Percentiles rank a stretch among this genome's conserved stretches.
phyloP scores from a whole-genome alignment of 2,329 filamentous ascomycete genomes.

The Pseudocercospora eumusae region DNA sequence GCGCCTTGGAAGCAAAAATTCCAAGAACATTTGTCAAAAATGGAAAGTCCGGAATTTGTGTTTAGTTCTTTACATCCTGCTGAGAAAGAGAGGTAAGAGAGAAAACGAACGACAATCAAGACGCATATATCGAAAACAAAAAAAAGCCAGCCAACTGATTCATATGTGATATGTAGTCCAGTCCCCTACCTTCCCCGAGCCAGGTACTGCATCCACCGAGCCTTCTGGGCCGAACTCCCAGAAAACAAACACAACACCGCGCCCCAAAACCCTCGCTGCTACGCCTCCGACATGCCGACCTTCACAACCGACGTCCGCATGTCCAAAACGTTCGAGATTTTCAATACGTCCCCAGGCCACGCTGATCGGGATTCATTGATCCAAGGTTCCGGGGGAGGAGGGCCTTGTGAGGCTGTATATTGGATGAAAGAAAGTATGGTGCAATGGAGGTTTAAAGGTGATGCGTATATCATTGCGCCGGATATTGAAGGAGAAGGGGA shows the following conservation, averaged over 20 bases:
- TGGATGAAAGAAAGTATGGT: constrained; percentile 69
- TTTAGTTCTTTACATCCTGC: constrained; percentile 53
- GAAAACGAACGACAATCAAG: too few relatives aligned
- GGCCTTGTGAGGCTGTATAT: constrained; percentile 77
- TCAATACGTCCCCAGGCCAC: constrained; percentile 52
- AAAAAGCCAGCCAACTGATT: too few relatives aligned
- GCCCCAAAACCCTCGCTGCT: constrained; percentile 68
- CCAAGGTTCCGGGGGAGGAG: constrained; percentile 62
- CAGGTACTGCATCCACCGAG: constrained; percentile 80
- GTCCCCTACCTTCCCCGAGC: constrained; percentile 57
- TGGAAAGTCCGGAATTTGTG: constrained; percentile 54
- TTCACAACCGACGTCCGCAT: constrained; percentile 89
- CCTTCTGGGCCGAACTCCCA: constrained; percentile 75
- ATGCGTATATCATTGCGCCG: constrained; percentile 67
- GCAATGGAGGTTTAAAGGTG: constrained; percentile 84
- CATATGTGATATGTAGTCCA: constrained; percentile 37
- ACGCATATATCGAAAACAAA: too few relatives aligned
- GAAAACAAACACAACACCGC: constrained; percentile 72
- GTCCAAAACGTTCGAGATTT: constrained; percentile 76
- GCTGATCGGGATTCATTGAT: constrained; percentile 48
- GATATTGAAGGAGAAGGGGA: constrained; percentile 59
- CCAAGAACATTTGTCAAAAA: constrained; percentile 51
- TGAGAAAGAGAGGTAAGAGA: background rate
- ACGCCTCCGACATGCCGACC: constrained; percentile 74
- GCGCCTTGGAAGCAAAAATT: constrained; percentile 58